Conservation (phyloP, 2,329 filamentous ascomycete species). For the Ceratocystis eucalypticola region DNA sequence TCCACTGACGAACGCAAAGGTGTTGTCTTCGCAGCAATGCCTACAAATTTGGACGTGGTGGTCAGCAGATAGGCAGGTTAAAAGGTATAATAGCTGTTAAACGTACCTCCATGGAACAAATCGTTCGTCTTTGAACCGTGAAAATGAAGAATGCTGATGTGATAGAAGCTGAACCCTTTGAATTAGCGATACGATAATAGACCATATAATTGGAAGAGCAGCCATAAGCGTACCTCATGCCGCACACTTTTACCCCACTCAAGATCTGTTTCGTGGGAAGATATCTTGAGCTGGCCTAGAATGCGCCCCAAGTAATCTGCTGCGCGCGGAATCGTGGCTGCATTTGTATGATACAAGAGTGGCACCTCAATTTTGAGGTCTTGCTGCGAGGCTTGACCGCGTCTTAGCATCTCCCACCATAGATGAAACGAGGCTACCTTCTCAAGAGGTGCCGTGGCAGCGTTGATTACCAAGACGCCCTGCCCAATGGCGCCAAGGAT, state of each 20-base stretch:
- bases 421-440: conserved; percentile 9
- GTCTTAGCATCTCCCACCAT: conserved; percentile 18
- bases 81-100: neutral
- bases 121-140: conserved; percentile 1
- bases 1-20: conserved; percentile 17
- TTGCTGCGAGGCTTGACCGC: conserved; percentile 9
- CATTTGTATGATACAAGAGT: conserved; percentile 13
- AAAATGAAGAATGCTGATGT: conserved; percentile 13
- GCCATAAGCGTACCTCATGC: neutral
- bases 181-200: neutral
- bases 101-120: conserved; percentile 11
- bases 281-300: conserved; percentile 2
- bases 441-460: conserved; percentile 8
- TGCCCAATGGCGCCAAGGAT: conserved; percentile 16
- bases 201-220: neutral
- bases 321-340: conserved; percentile 8
- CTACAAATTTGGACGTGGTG: neutral
- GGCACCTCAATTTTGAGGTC: conserved; percentile 14
- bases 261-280: neutral
- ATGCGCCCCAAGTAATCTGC: conserved; percentile 7
- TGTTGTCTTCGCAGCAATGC: conserved; percentile 16
- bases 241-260: neutral
- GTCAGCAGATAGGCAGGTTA: neutral
- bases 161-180: neutral
- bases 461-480: conserved; percentile 16